Percentiles rank a stretch among this genome's conserved stretches.
Conservation (phyloP, 148 eudicot genomes). For the Fagopyrum esculentum region DNA sequence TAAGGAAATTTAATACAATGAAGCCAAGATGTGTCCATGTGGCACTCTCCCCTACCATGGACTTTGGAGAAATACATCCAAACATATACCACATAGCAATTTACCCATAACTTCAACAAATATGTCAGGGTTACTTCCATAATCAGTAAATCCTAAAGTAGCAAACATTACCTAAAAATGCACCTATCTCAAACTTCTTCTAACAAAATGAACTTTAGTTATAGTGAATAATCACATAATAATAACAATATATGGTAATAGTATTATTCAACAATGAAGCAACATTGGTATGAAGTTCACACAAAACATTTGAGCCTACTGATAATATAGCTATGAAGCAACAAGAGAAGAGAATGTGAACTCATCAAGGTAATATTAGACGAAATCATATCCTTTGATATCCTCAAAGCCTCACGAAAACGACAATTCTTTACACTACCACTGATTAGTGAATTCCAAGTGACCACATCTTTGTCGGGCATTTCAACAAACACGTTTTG, state of each 20-base stretch:
- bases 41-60: background rate
- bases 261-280: background rate
- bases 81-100: conserved; percentile 2
- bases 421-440: too few species aligned
- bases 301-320: background rate
- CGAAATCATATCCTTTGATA: too few species aligned
- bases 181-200: background rate
- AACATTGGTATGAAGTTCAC: background rate
- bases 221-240: background rate
- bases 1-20: too few species aligned
- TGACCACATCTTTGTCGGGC: too few species aligned
- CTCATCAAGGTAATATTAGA: too few species aligned
- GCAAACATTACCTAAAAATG: background rate
- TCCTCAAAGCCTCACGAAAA: too few species aligned
- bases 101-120: background rate
- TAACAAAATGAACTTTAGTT: background rate
- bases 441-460: too few species aligned
- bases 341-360: too few species aligned
- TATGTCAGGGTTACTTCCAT: background rate
- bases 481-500: too few species aligned
- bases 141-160: background rate
- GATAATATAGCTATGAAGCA: too few species aligned
- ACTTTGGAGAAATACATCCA: conserved; percentile 3
- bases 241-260: background rate
- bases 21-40: background rate